phyloP scores from a whole-genome alignment of 306 rosid genomes.

The Fragaria ananassa region DNA sequence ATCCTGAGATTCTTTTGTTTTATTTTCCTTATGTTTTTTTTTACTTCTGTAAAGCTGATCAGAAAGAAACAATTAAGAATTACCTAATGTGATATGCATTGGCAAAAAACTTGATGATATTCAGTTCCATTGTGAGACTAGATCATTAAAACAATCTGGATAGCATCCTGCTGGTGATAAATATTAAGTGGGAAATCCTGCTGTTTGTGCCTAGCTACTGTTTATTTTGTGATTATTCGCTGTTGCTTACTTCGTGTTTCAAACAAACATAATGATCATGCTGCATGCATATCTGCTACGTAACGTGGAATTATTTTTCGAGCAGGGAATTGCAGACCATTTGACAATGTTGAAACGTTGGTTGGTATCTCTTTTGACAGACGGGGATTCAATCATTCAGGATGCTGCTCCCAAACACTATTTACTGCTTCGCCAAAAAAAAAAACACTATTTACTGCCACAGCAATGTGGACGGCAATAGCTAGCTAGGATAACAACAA shows the following conservation, averaged over 20 bases:
- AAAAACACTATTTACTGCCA: background rate
- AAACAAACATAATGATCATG: background rate
- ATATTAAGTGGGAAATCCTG: background rate
- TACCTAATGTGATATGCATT: background rate
- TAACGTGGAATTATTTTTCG: background rate
- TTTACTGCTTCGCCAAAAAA: too few species aligned
- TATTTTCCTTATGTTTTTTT: background rate
- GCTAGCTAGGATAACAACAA: constrained; percentile 29
- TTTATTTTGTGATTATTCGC: background rate
- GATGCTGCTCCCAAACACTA: constrained; percentile 10
- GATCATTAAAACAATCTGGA: background rate
- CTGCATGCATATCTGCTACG: constrained; percentile 4
- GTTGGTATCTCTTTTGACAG: background rate
- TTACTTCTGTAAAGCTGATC: background rate
- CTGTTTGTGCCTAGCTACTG: background rate
- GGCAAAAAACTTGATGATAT: background rate
- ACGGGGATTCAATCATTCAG: background rate
- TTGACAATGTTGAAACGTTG: constrained; percentile 12
- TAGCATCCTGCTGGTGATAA: background rate
- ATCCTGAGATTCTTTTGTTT: background rate
- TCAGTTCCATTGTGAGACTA: background rate
- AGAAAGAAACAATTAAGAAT: background rate
- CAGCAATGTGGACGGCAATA: background rate
- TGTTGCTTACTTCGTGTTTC: background rate
- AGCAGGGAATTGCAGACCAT: constrained; percentile 12